phyloP scores from a whole-genome alignment of 768 basidiomycete genomes.

The Antrodiella citrinella region DNA sequence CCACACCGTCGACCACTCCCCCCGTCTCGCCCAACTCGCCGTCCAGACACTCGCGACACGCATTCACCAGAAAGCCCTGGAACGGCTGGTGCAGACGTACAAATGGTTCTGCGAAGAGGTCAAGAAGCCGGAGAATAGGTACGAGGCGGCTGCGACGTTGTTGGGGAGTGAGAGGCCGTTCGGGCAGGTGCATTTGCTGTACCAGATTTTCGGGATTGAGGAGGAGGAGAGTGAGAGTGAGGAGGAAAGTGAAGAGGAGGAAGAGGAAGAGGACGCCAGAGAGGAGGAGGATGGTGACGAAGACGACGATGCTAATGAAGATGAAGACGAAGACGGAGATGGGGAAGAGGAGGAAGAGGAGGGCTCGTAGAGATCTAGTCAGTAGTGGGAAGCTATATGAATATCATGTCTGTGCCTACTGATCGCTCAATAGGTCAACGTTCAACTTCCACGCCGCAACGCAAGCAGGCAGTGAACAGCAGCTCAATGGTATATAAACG shows the following conservation, averaged over 20 bases:
- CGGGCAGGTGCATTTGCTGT: constrained; percentile 64
- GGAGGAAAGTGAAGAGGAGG: neutral
- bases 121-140: constrained; percentile 64
- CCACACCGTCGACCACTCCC: constrained; percentile 71
- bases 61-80: constrained; percentile 73
- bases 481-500: too few relatives aligned
- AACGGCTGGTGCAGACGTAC: constrained; percentile 64
- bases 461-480: too few relatives aligned
- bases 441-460: too few relatives aligned
- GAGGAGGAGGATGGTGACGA: neutral
- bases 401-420: too few relatives aligned
- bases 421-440: too few relatives aligned
- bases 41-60: constrained; percentile 54
- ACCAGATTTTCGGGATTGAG: constrained; percentile 73
- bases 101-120: constrained; percentile 69
- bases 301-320: neutral
- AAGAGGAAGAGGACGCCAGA: neutral
- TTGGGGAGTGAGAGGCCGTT: constrained; percentile 80
- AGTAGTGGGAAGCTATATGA: too few relatives aligned
- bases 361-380: neutral
- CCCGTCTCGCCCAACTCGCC: constrained; percentile 68
- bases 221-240: constrained; percentile 22
- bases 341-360: neutral
- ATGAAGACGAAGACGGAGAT: neutral
- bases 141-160: constrained; percentile 86